Evolutionary conservation across 1,284 basidiomycete species (phyloP).

Genomic region (Athelia sp.): DNA sequence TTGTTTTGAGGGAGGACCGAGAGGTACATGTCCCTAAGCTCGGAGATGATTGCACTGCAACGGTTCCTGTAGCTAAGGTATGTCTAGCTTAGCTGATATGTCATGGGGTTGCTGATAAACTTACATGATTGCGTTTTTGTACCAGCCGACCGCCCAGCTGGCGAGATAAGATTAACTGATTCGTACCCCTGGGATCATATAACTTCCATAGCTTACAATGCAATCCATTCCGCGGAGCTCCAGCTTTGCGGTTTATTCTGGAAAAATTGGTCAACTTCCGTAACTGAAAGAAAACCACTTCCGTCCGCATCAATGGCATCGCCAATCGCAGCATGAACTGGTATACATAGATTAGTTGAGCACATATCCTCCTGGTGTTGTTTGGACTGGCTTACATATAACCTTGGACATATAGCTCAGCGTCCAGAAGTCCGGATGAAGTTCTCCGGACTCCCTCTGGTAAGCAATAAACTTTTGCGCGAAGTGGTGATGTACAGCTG

Average conservation of each 20-base stretch:
- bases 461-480: constrained; percentile 16
- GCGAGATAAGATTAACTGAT: not conserved
- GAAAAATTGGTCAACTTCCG: constrained; percentile 26
- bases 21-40: not conserved
- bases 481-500: constrained; percentile 25
- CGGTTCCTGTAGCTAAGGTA: not conserved
- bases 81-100: not conserved
- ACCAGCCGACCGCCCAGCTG: constrained; percentile 25
- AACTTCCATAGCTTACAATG: constrained; percentile 19
- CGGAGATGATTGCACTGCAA: not conserved
- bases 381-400: constrained; percentile 21
- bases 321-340: constrained; percentile 24
- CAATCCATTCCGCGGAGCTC: constrained; percentile 23
- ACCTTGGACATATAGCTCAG: constrained; percentile 25
- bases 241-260: constrained; percentile 15
- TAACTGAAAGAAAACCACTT: constrained; percentile 26
- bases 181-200: not conserved
- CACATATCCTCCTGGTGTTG: not conserved
- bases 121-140: constrained; percentile 17
- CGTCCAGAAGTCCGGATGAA: constrained; percentile 25
- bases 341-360: not conserved
- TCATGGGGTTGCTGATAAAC: not conserved
- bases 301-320: constrained; percentile 28
- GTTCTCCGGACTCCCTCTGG: constrained; percentile 8
- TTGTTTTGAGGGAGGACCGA: not conserved